These are phyloP conservation scores for Penicillium dipodomyicola DNA, from an alignment of 495 filamentous ascomycete genomes.

Conservation along the genomic window DNA sequence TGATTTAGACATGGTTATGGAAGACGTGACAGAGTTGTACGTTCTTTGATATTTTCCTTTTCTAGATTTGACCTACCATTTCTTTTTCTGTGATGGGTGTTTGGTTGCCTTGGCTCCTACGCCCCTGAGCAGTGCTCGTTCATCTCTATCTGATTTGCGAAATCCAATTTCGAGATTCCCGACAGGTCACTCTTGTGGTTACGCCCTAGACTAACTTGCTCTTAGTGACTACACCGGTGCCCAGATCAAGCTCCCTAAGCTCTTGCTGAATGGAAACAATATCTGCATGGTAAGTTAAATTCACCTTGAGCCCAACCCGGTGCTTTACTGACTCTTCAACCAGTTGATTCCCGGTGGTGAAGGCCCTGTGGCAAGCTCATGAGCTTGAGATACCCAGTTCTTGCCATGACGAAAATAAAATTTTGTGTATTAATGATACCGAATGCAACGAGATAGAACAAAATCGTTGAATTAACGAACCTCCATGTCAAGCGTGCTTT, in stretches of 20 bases:
- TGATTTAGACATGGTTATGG: constrained; percentile 86
- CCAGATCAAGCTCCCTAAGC: constrained; percentile 85
- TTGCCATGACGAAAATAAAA: constrained; percentile 25
- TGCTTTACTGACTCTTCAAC: constrained; percentile 13
- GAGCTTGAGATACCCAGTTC: constrained; percentile 16
- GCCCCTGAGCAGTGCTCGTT: background rate
- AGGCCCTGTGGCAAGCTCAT: constrained; percentile 55
- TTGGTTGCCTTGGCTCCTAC: background rate
- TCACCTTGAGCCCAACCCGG: background rate
- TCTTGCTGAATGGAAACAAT: constrained; percentile 96
- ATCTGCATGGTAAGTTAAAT: constrained; percentile 83
- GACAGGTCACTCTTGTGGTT: background rate
- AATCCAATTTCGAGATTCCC: background rate
- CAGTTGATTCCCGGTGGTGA: constrained; percentile 88
- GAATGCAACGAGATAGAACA: constrained; percentile 31
- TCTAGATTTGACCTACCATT: background rate
- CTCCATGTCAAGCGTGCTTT: background rate
- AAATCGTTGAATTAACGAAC: constrained; percentile 21
- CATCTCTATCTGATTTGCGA: background rate
- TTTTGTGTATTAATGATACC: constrained; percentile 34
- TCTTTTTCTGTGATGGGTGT: background rate
- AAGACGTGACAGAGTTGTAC: constrained; percentile 97
- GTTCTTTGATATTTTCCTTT: constrained; percentile 23
- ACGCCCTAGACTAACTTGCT: constrained; percentile 22
- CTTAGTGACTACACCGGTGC: constrained; percentile 84